A percentile compares a stretch with the other conserved stretches of the same genome.
phyloP scores from a whole-genome alignment of 129 eudicot genomes.

The Artemisia tridentata region DNA sequence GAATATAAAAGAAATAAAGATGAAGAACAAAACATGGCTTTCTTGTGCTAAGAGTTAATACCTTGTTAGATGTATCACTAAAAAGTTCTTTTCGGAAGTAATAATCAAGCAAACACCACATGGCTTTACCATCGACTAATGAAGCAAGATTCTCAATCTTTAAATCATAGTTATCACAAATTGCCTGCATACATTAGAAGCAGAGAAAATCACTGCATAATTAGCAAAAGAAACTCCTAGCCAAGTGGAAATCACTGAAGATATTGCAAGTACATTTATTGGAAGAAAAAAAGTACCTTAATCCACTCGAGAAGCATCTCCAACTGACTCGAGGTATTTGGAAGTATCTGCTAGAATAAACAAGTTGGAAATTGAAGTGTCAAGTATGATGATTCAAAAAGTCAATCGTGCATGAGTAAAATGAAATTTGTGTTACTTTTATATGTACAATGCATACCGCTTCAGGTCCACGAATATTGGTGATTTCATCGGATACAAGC shows the following conservation, averaged over 20 bases:
- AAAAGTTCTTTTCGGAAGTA: slow-evolving; percentile 73
- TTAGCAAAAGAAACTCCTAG: too few relatives aligned
- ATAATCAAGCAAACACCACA: slow-evolving; percentile 97
- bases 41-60: slow-evolving; percentile 19
- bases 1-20: slow-evolving; percentile 6
- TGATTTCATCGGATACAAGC: slow-evolving; percentile 56
- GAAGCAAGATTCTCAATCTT: slow-evolving; percentile 66
- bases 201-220: background rate
- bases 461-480: slow-evolving; percentile 52
- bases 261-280: slow-evolving; percentile 1
- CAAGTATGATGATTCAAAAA: background rate
- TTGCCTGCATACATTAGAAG: slow-evolving; percentile 49
- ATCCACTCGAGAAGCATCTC: slow-evolving; percentile 89
- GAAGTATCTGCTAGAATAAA: slow-evolving; percentile 40
- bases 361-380: background rate
- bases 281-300: slow-evolving; percentile 50
- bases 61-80: slow-evolving; percentile 46
- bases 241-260: too few relatives aligned
- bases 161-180: slow-evolving; percentile 59
- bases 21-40: background rate
- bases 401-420: slow-evolving; percentile 1
- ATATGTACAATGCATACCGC: slow-evolving; percentile 44
- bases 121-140: slow-evolving; percentile 86
- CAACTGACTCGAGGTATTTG: slow-evolving; percentile 42
- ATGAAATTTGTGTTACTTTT: background rate